Conservation (phyloP, 164 flowering plant species). For the Kalanchoe fedtschenkoi region DNA sequence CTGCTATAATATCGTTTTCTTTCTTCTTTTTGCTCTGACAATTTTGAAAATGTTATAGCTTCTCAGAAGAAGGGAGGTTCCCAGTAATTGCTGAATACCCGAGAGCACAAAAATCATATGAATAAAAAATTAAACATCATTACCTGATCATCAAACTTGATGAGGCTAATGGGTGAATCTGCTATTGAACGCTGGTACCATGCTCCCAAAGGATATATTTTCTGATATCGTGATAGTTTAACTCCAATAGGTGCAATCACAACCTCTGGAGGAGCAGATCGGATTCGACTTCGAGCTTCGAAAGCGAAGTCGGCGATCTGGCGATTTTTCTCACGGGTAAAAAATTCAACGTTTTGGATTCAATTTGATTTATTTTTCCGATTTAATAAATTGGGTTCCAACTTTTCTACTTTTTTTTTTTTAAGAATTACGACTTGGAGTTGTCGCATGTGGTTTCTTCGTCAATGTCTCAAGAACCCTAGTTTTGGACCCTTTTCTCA, state of each 20-base stretch:
- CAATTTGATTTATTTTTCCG: neutral
- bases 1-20: neutral
- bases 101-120: neutral
- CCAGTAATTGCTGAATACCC: neutral
- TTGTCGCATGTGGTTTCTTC: too few relatives aligned
- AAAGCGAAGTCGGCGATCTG: neutral
- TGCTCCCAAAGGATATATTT: neutral
- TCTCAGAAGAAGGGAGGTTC: neutral
- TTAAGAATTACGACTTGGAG: too few relatives aligned
- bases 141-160: neutral
- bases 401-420: too few relatives aligned
- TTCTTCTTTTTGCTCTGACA: neutral
- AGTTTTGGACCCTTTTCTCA: too few relatives aligned
- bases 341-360: neutral
- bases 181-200: neutral
- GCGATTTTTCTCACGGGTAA: too few relatives aligned
- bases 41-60: neutral
- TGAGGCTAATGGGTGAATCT: neutral
- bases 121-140: neutral
- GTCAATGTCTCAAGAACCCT: too few relatives aligned
- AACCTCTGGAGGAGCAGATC: too few relatives aligned
- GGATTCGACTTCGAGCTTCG: neutral
- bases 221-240: too few relatives aligned
- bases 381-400: neutral
- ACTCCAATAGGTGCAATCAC: slow-evolving; percentile 8